Evolutionary conservation across 257 asterid species (phyloP).

Genomic region (Forsythia viridissima): DNA sequence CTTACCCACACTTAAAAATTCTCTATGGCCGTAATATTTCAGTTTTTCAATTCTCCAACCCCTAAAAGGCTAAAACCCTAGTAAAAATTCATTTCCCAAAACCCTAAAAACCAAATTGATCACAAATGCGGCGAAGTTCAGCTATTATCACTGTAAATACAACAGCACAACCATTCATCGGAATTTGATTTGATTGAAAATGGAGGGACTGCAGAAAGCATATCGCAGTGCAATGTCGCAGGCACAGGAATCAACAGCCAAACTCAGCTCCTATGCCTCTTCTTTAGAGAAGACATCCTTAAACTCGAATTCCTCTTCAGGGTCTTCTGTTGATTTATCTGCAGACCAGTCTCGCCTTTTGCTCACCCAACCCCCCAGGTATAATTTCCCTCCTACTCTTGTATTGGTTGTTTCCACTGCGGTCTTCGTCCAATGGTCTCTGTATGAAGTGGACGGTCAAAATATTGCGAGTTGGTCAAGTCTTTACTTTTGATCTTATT

Average conservation of each 20-base stretch:
- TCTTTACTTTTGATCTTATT: background rate
- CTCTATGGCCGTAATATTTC: too few relatives aligned
- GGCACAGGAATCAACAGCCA: constrained; percentile 42
- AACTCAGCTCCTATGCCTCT: constrained; percentile 45
- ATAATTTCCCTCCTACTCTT: background rate
- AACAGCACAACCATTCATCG: background rate
- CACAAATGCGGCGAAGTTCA: background rate
- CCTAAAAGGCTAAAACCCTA: too few relatives aligned
- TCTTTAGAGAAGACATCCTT: constrained; percentile 45
- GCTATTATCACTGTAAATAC: background rate
- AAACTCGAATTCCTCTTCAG: constrained; percentile 34
- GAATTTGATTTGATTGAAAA: constrained; percentile 2
- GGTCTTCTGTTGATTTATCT: constrained; percentile 34
- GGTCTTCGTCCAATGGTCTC: background rate
- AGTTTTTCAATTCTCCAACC: too few relatives aligned
- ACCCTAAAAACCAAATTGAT: background rate
- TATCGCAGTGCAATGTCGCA: constrained; percentile 50
- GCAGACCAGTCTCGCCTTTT: constrained; percentile 47
- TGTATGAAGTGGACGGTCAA: too few relatives aligned
- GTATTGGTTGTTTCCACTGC: background rate
- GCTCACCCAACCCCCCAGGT: constrained; percentile 60
- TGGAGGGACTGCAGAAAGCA: constrained; percentile 64
- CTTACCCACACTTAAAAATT: too few relatives aligned
- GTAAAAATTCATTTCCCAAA: too few relatives aligned
- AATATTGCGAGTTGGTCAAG: too few relatives aligned